Base-by-base conservation (phyloP, 371 early-diverging fungal species). In the Apophysomyces variabilis region DNA sequence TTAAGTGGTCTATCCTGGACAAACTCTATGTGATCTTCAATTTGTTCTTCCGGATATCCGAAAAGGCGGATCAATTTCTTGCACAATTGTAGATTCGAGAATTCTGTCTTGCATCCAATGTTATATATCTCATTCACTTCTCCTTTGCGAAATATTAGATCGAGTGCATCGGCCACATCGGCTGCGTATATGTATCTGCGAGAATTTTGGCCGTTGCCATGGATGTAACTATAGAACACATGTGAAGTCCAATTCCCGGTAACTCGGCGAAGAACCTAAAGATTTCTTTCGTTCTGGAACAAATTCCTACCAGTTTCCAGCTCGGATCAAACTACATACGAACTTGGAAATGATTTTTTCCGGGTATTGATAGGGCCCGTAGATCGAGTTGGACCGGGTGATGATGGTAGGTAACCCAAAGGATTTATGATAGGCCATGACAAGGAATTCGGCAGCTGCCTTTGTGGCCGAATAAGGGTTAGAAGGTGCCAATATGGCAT, bases 401-500 rank as follows among this genome's bases (percentile, higher is more conserved):
- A 94, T 93, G 75, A 93, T 89, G 38, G 87, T 83, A 32, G 95
- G 95, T 4, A 94, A 67, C 5, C 89, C 86, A 73, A 93, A 95
- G 1, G 93, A 92, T 70, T 88, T 92, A 65, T 89, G 78, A 70
- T 95, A 95, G 0, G 94, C 92, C 61, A 85, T 87, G 4, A 90
- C 93, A 26, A 95, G 79, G 59, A 88, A 89, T 72, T 95, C 95
- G 5, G 94, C 95, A 3, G 94, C 94, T 11, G 94, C 95, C 71
- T 95, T 95, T 8, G 95, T 92, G 2, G 95, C 95, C 6, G 94
- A 89, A 70, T 95, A 95, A 0, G 95, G 95, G 58, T 94, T 95
- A 50, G 92, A 86, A 3, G 95, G 94, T 6, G 88, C 87, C 3
- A 93, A 75, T 2, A 89, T 79, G 0, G 89, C 77, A 38, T 89